Evolutionary conservation across 768 basidiomycete species (phyloP).

Genomic region (Russula earlei): DNA sequence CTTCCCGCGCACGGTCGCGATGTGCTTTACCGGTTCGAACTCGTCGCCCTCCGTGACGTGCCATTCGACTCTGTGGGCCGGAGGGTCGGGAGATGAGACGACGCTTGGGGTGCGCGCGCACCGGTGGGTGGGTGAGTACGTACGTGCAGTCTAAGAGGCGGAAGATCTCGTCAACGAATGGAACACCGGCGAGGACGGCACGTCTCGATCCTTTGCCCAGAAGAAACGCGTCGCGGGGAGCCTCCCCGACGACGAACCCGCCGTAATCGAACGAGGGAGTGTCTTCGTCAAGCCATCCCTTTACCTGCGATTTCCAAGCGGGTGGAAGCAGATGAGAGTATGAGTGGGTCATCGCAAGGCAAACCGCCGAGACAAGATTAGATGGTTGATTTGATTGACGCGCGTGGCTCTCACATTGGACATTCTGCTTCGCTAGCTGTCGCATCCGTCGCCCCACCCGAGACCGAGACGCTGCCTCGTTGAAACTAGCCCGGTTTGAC

Average conservation of each 20-base stretch:
- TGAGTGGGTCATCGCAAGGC: background rate
- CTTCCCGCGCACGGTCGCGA: slow-evolving; percentile 87
- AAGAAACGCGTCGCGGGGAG: slow-evolving; percentile 73
- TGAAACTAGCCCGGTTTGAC: too few species aligned
- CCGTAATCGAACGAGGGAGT: slow-evolving; percentile 37
- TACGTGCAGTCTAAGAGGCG: slow-evolving; percentile 82
- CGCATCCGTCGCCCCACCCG: too few species aligned
- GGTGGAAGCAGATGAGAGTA: slow-evolving; percentile 25
- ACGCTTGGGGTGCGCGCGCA: background rate
- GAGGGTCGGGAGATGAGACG: too few species aligned
- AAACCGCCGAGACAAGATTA: too few species aligned
- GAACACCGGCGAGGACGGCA: slow-evolving; percentile 84
- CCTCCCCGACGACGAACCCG: slow-evolving; percentile 93
- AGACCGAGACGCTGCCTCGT: too few species aligned
- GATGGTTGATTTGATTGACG: too few species aligned
- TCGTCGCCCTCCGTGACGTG: slow-evolving; percentile 76
- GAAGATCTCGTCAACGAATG: slow-evolving; percentile 94
- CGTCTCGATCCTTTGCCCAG: slow-evolving; percentile 78
- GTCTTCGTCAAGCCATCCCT: slow-evolving; percentile 84
- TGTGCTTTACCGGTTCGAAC: slow-evolving; percentile 71
- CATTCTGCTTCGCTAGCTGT: too few species aligned
- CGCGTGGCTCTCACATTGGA: too few species aligned
- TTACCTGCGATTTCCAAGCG: slow-evolving; percentile 79
- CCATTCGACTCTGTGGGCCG: slow-evolving; percentile 74
- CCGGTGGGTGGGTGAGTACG: slow-evolving; percentile 28